These are phyloP conservation scores for Trametes punicea DNA, from an alignment of 768 basidiomycete species.

Conservation along the genomic window DNA sequence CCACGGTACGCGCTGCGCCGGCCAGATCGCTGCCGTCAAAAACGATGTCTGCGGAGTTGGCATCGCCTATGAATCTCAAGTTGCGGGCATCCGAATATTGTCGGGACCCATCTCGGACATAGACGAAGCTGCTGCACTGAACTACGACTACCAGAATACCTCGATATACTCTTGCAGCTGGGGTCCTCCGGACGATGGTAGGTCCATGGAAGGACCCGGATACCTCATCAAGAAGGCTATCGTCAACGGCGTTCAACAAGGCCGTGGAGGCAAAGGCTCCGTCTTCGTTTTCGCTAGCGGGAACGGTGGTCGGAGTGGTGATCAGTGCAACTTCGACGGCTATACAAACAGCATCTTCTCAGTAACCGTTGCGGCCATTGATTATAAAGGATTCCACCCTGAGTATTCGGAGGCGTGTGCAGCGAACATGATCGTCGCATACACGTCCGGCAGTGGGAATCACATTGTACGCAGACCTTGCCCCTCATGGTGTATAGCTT, in stretches of 20 bases:
- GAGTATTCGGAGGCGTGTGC: slow-evolving; percentile 98
- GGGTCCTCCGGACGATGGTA: slow-evolving; percentile 96
- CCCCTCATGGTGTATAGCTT: slow-evolving; percentile 3
- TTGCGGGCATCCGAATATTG: slow-evolving; percentile 93
- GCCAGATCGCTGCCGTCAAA: slow-evolving; percentile 90
- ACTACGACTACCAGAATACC: slow-evolving; percentile 89
- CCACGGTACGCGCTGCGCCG: slow-evolving; percentile 97
- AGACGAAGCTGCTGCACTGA: slow-evolving; percentile 93
- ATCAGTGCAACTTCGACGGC: slow-evolving; percentile 99
- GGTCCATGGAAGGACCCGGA: slow-evolving; percentile 90
- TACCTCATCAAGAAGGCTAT: slow-evolving; percentile 92
- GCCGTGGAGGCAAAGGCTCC: slow-evolving; percentile 85
- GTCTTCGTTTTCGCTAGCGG: slow-evolving; percentile 97
- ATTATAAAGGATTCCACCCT: slow-evolving; percentile 90
- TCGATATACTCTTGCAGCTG: slow-evolving; percentile 96
- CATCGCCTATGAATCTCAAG: slow-evolving; percentile 86
- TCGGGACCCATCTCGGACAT: slow-evolving; percentile 93
- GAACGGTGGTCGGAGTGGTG: slow-evolving; percentile 86
- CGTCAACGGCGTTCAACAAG: slow-evolving; percentile 88
- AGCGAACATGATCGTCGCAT: slow-evolving; percentile 95
- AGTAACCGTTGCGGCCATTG: slow-evolving; percentile 93
- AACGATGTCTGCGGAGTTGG: slow-evolving; percentile 95
- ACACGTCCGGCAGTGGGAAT: slow-evolving; percentile 91
- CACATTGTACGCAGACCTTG: slow-evolving; percentile 78
- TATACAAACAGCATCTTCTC: slow-evolving; percentile 98